Conservation (phyloP, 805 yeast species). For the Saturnispora serradocipensis region DNA sequence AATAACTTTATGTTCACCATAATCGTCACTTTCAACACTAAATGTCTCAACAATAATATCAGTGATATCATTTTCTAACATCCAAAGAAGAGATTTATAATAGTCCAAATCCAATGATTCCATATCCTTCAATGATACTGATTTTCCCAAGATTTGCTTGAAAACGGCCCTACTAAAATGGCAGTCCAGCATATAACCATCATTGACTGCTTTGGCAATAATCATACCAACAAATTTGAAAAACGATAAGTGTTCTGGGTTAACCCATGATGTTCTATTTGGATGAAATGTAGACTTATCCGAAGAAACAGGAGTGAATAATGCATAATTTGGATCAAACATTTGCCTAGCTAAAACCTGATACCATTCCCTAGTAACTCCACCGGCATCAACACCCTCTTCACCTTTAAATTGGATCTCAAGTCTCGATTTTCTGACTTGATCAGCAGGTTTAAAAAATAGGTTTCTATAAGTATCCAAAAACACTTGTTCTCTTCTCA, state of each 20-base stretch:
- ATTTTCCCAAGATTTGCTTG: conserved; percentile 69
- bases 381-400: conserved; percentile 97
- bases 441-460: conserved; percentile 68
- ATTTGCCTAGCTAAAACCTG: conserved; percentile 89
- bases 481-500: conserved; percentile 85
- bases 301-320: conserved; percentile 83
- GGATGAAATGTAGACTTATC: conserved; percentile 95
- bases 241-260: conserved; percentile 87
- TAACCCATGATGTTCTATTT: conserved; percentile 81
- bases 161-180: conserved; percentile 94
- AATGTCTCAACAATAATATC: conserved; percentile 92
- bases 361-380: conserved; percentile 95
- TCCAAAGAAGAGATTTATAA: conserved; percentile 89
- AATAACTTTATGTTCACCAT: conserved; percentile 77
- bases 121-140: conserved; percentile 85
- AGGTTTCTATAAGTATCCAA: conserved; percentile 80
- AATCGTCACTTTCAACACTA: conserved; percentile 87
- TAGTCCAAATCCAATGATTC: conserved; percentile 89
- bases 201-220: conserved; percentile 90
- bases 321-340: conserved; percentile 91
- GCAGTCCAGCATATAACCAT: conserved; percentile 78
- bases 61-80: conserved; percentile 92
- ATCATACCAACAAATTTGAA: conserved; percentile 91
- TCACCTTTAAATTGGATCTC: conserved; percentile 87
- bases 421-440: conserved; percentile 60